Base-by-base conservation (phyloP, 177 flowering plant genomes). In the Vitis hybrid region DNA sequence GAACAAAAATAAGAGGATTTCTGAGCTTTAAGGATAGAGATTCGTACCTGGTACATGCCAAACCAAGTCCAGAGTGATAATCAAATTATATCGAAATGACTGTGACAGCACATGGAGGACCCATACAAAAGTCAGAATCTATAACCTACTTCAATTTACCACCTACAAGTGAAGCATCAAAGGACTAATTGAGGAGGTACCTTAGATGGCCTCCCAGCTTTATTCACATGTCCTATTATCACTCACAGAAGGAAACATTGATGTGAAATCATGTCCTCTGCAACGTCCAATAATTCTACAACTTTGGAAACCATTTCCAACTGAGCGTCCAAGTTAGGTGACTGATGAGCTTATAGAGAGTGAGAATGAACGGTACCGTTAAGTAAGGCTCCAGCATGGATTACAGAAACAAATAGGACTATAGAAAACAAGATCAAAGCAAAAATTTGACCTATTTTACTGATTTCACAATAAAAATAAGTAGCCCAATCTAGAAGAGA, bases 21-120 rank as follows among this genome's bases (percentile, higher is more conserved):
- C 3, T 53, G 59, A 45, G 60, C 67, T 26, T 63, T 26, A 65
- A 56, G 62, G 59, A 75, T 51, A 70, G 60, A 57, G 57, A 64
- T 52, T 52, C 31, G 45, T 68, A 71, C 68, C 71, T 60, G 65
- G 62, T 65, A 60, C 57, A 16, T 62, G 68, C 31, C 66, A 62
- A 60, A 61, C 39, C 66, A 68, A 55, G 74, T 74, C 29, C 64
- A 60, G 75, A 65, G 67, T 22, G 75, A 60, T 63, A 69, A 55
- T 49, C 52, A 73, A 74, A 71, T 65, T 76, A 59, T 50, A 49
- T 61, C 52, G 75, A 68, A 52, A 75, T 29, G 76, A 75, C 73
- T 33, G 11, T 29, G 78, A 67, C 68, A 68, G 73, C 74, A 66
- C 55, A 74, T 66, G 61, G 19, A 75, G 67, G 72, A 62, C 80